These are phyloP conservation scores for Xylaria palmicola DNA, from an alignment of 495 filamentous ascomycete species.

Conservation along the genomic window DNA sequence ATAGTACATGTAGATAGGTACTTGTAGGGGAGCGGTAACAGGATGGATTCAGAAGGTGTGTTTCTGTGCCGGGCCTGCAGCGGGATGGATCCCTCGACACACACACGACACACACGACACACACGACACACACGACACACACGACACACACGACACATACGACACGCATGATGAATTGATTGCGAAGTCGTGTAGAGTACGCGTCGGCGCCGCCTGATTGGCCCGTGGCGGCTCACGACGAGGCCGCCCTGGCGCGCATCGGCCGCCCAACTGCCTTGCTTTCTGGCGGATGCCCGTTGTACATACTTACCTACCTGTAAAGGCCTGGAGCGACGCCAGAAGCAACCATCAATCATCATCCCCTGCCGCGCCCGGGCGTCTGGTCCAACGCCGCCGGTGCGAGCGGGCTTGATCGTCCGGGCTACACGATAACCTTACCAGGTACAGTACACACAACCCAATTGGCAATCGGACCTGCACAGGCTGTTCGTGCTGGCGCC, in stretches of 20 bases:
- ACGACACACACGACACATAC: slow-evolving; percentile 35
- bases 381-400: neutral
- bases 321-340: slow-evolving; percentile 30
- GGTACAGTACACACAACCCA: no score
- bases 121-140: no score
- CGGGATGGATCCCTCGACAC: slow-evolving; percentile 30
- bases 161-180: slow-evolving; percentile 38
- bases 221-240: slow-evolving; percentile 21
- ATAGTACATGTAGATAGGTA: no score
- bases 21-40: slow-evolving; percentile 16
- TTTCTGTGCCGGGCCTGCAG: slow-evolving; percentile 23
- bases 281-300: slow-evolving; percentile 14
- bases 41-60: slow-evolving; percentile 33
- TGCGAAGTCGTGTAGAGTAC: slow-evolving; percentile 35
- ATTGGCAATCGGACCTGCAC: no score
- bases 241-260: slow-evolving; percentile 25
- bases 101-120: slow-evolving; percentile 36
- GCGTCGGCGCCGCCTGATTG: slow-evolving; percentile 36
- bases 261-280: slow-evolving; percentile 26
- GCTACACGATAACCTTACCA: no score
- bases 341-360: neutral
- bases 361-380: slow-evolving; percentile 9
- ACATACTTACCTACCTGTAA: slow-evolving; percentile 26
- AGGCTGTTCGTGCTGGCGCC: no score
- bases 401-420: no score